phyloP scores from a whole-genome alignment of 2,329 filamentous ascomycete species.

The Chaetomiaceae sp. region DNA sequence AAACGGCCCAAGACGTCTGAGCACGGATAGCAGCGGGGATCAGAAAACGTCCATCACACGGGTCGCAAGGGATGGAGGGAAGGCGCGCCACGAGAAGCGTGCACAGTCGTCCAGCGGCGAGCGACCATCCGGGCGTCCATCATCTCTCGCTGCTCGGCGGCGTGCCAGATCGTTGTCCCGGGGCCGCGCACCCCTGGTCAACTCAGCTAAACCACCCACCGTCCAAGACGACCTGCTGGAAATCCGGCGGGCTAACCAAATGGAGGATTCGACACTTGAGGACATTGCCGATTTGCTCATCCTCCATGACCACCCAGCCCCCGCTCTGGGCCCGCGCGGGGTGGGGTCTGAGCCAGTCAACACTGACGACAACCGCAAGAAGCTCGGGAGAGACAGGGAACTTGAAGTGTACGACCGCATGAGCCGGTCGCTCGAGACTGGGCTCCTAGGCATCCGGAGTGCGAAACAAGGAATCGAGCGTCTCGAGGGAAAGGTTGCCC shows the following conservation, averaged over 20 bases:
- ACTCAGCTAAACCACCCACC: conserved; percentile 49
- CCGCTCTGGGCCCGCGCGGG: conserved; percentile 14
- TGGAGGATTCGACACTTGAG: conserved; percentile 57
- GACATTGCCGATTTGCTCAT: conserved; percentile 49
- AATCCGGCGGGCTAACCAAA: conserved; percentile 48
- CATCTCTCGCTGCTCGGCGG: conserved; percentile 20
- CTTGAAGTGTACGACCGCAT: conserved; percentile 45
- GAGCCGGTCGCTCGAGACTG: conserved; percentile 47
- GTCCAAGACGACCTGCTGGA: conserved; percentile 53
- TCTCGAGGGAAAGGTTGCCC: conserved; percentile 48
- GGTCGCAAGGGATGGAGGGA: conserved; percentile 8
- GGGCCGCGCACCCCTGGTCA: conserved; percentile 43
- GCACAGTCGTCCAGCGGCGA: conserved; percentile 21
- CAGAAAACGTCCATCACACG: conserved; percentile 6
- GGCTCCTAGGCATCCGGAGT: conserved; percentile 47
- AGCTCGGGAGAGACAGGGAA: conserved; percentile 36
- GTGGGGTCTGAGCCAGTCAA: conserved; percentile 17
- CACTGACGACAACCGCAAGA: too few relatives aligned
- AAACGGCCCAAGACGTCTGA: background rate
- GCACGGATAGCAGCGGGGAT: background rate
- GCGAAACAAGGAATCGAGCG: conserved; percentile 56
- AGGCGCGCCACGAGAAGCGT: conserved; percentile 14
- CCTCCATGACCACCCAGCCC: conserved; percentile 17
- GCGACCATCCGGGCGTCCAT: conserved; percentile 14
- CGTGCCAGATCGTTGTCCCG: conserved; percentile 35